Percentiles rank a stretch among this genome's conserved stretches.
Evolutionary conservation across 73 alveolate genomes (phyloP).

Genomic region (Paraurostyla sp.): DNA sequence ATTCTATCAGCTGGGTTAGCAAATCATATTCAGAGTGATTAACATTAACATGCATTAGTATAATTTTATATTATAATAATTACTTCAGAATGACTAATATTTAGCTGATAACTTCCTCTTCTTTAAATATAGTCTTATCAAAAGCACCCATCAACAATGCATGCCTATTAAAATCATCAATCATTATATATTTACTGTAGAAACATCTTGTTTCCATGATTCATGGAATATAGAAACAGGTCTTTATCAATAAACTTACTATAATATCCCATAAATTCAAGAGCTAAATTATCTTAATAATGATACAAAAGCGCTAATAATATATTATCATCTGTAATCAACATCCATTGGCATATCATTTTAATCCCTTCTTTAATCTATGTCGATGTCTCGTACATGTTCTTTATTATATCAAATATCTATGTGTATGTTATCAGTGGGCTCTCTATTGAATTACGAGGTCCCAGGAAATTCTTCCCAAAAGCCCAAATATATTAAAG

Average conservation of each 20-base stretch:
- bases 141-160: constrained; percentile 58
- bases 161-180: constrained; percentile 8
- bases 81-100: constrained; percentile 45
- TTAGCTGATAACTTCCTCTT: constrained; percentile 45
- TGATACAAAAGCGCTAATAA: constrained; percentile 42
- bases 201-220: constrained; percentile 56
- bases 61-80: no score
- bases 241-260: constrained; percentile 44
- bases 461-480: constrained; percentile 52
- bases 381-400: background rate
- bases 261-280: constrained; percentile 57
- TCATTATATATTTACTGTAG: constrained; percentile 8
- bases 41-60: no score
- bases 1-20: no score
- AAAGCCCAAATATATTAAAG: constrained; percentile 59
- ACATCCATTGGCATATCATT: background rate
- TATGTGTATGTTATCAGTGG: constrained; percentile 27
- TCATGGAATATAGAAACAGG: constrained; percentile 32
- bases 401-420: constrained; percentile 22
- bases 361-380: constrained; percentile 17
- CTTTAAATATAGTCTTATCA: constrained; percentile 52
- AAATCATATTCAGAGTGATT: no score
- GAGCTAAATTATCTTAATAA: constrained; percentile 29
- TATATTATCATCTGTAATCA: constrained; percentile 56
- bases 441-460: background rate